Conservation (phyloP, 768 basidiomycete species). For the Boletus fagicola region DNA sequence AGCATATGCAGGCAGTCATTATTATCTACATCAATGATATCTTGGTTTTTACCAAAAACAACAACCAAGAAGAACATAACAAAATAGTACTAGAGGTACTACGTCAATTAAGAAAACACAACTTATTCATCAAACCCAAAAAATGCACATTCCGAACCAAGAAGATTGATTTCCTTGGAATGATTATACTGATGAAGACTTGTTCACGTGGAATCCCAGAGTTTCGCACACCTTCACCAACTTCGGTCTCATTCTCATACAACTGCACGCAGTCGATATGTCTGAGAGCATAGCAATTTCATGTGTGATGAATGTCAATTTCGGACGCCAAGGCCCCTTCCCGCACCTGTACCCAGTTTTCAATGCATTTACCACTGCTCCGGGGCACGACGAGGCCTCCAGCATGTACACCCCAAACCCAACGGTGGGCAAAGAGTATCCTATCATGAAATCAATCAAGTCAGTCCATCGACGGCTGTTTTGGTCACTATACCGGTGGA, state of each 20-base stretch:
- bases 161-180: no score
- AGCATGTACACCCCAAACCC: conserved; percentile 28
- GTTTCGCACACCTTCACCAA: conserved; percentile 27
- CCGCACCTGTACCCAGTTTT: conserved; percentile 28
- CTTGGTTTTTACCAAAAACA: no score
- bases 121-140: no score
- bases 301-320: background rate
- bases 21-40: no score
- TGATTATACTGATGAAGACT: conserved; percentile 32
- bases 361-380: conserved; percentile 22
- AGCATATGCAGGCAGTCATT: no score
- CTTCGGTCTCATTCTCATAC: conserved; percentile 27
- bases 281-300: conserved; percentile 8
- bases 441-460: conserved; percentile 7
- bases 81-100: no score
- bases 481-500: conserved; percentile 7
- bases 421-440: conserved; percentile 26
- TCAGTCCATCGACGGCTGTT: background rate
- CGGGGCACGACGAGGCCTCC: conserved; percentile 5
- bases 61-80: no score
- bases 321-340: background rate
- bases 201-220: conserved; percentile 27
- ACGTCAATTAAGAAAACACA: no score
- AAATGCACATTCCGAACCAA: no score
- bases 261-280: conserved; percentile 28